phyloP scores from a whole-genome alignment of 805 yeast species.

The Zygosaccharomyces bailii region DNA sequence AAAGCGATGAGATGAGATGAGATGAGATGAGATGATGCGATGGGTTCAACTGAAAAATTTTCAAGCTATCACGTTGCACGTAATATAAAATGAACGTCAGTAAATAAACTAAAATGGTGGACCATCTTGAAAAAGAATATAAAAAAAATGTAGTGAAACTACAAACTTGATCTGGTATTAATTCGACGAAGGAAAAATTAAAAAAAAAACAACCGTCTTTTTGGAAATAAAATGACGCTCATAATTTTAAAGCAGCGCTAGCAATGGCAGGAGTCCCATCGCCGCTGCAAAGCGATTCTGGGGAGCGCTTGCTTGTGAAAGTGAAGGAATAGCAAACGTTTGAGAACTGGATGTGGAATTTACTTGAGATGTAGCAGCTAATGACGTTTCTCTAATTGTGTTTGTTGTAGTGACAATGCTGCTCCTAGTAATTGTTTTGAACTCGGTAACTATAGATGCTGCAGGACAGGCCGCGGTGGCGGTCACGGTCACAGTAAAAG shows the following conservation, averaged over 20 bases:
- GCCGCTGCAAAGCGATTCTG: not conserved
- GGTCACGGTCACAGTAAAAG: not conserved
- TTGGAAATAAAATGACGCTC: not conserved
- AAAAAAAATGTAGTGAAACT: not conserved
- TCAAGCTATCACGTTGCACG: constrained; percentile 9
- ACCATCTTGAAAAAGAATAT: too few relatives aligned
- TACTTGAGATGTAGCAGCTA: constrained; percentile 3
- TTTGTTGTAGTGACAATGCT: not conserved
- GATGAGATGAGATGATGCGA: constrained; percentile 18
- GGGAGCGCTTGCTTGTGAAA: not conserved
- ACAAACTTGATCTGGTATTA: not conserved
- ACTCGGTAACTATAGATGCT: not conserved
- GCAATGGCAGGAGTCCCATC: not conserved
- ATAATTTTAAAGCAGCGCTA: not conserved
- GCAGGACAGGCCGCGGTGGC: not conserved
- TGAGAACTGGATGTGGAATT: constrained; percentile 1
- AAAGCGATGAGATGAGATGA: constrained; percentile 20
- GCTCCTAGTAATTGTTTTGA: not conserved
- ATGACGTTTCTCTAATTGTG: not conserved
- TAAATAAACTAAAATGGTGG: not conserved
- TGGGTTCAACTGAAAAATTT: constrained; percentile 14
- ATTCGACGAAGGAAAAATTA: not conserved
- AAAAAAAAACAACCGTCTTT: not conserved
- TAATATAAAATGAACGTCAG: constrained; percentile 1
- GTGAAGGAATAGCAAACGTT: not conserved